phyloP scores from a whole-genome alignment of 1,284 basidiomycete species.

The Phylloporus sp. region DNA sequence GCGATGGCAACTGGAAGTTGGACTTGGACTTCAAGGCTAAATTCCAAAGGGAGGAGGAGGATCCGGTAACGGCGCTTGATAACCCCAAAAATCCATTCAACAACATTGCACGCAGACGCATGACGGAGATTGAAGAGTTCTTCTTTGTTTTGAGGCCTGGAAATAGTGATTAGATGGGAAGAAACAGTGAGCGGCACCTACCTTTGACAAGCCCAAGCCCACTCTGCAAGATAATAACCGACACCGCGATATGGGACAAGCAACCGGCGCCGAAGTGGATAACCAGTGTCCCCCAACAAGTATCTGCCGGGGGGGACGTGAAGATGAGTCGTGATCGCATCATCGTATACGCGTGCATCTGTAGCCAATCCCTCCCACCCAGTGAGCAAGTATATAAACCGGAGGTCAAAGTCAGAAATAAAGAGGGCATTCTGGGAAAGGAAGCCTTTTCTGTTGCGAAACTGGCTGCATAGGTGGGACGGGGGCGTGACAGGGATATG shows the following conservation, averaged over 20 bases:
- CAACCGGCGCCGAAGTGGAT: not conserved
- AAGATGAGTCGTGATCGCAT: not conserved
- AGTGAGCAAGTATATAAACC: not conserved
- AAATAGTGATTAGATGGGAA: too few relatives aligned
- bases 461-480: not conserved
- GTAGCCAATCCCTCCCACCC: not conserved
- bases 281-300: not conserved
- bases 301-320: not conserved
- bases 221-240: not conserved
- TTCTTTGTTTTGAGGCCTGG: conserved; percentile 23
- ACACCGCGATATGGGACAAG: not conserved
- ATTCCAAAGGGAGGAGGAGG: not conserved
- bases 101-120: conserved; percentile 41
- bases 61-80: conserved; percentile 32
- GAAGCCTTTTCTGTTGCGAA: not conserved
- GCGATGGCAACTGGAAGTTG: not conserved
- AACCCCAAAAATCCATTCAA: conserved; percentile 48
- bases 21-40: not conserved
- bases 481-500: not conserved
- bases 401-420: not conserved
- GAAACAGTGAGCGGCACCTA: too few relatives aligned
- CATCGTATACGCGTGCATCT: not conserved
- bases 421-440: not conserved
- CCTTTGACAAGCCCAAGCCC: not conserved
- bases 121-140: conserved; percentile 48